Conservation (phyloP, 176 grass and related monocot genomes). For the Rhipidocladum racemiflorum region DNA sequence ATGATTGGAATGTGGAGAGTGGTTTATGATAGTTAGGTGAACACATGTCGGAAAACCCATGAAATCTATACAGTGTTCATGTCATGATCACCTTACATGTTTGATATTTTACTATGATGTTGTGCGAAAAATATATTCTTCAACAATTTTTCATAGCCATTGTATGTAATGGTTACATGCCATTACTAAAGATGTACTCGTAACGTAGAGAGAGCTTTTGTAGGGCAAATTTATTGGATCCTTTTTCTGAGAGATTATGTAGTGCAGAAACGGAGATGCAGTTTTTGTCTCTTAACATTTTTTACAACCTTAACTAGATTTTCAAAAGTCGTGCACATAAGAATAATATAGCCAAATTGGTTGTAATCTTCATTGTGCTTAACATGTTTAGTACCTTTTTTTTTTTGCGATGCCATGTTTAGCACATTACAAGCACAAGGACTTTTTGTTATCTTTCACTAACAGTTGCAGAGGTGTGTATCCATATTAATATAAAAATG, state of each 20-base stretch:
- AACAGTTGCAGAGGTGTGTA: too few species aligned
- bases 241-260: too few species aligned
- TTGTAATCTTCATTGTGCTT: background rate
- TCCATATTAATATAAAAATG: too few species aligned
- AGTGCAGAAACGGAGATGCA: too few species aligned
- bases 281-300: background rate
- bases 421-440: background rate
- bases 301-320: background rate
- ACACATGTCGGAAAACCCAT: background rate
- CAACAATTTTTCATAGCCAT: background rate
- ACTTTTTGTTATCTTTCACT: background rate
- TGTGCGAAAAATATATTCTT: background rate
- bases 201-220: background rate
- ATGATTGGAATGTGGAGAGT: constrained; percentile 28
- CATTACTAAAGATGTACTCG: background rate
- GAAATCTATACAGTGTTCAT: too few species aligned
- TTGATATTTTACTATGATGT: background rate
- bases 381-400: too few species aligned
- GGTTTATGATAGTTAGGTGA: background rate
- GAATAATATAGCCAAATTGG: background rate
- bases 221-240: rapidly evolving
- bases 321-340: background rate
- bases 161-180: background rate
- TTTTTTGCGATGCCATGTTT: background rate
- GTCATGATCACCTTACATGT: too few species aligned